These are phyloP conservation scores for Hypoxylon lienhwacheense DNA, from an alignment of 495 filamentous ascomycete species.

Conservation along the genomic window DNA sequence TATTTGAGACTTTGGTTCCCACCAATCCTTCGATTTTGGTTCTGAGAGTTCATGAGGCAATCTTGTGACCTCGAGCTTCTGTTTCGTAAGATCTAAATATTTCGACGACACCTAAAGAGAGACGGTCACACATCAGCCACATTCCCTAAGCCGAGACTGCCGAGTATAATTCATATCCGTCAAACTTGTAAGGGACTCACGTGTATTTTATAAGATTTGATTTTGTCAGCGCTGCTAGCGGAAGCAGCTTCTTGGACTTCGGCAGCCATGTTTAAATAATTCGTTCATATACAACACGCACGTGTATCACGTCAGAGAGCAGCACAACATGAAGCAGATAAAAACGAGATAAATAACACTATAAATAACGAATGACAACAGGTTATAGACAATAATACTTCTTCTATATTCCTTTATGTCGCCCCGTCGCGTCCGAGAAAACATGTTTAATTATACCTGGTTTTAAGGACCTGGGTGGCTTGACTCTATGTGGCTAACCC, in stretches of 20 bases:
- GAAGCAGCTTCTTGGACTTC: conserved; percentile 29
- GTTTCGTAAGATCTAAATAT: conserved; percentile 55
- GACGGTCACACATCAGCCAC: conserved; percentile 12
- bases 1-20: conserved; percentile 50
- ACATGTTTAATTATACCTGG: conserved; percentile 38
- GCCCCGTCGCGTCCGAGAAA: conserved; percentile 13
- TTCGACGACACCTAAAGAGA: conserved; percentile 49
- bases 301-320: conserved; percentile 15
- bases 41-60: conserved; percentile 53
- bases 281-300: conserved; percentile 12
- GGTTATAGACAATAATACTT: conserved; percentile 16
- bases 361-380: conserved; percentile 22
- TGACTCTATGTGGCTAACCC: conserved; percentile 41
- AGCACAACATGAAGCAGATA: conserved; percentile 21
- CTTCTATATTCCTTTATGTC: conserved; percentile 16
- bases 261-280: conserved; percentile 23
- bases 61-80: conserved; percentile 58
- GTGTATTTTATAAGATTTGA: conserved; percentile 55
- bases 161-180: not conserved
- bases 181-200: conserved; percentile 39
- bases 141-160: too few species aligned
- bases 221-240: conserved; percentile 41
- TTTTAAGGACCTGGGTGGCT: conserved; percentile 41
- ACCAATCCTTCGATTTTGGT: conserved; percentile 48
- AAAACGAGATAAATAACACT: conserved; percentile 23